Percentiles rank a stretch among this genome's conserved stretches.
phyloP scores from a whole-genome alignment of 768 basidiomycete species.

The Psilocybe cyanescens region DNA sequence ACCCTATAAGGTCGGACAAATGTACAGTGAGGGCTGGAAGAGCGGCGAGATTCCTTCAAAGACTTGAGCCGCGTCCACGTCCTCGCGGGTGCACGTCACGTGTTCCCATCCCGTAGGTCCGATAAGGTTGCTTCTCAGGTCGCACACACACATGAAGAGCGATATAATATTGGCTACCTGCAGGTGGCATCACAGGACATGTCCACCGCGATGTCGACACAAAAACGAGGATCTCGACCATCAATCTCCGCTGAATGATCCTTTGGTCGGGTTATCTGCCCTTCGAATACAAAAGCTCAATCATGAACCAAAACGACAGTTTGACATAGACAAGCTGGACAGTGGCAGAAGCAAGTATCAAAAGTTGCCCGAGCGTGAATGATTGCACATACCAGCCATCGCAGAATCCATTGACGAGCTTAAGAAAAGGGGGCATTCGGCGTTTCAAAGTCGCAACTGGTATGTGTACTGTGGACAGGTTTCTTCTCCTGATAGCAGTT shows the following conservation, averaged over 20 bases:
- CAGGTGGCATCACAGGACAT: slow-evolving; percentile 17
- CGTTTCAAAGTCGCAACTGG: background rate
- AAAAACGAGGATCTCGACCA: slow-evolving; percentile 14
- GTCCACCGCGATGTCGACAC: slow-evolving; percentile 11
- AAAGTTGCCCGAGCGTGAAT: background rate
- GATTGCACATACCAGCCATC: slow-evolving; percentile 2
- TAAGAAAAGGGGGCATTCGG: background rate
- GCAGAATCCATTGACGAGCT: too few relatives aligned
- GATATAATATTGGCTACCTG: slow-evolving; percentile 1
- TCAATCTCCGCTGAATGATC: slow-evolving; percentile 18
- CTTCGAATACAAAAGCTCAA: slow-evolving; percentile 6
- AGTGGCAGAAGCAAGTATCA: slow-evolving; percentile 9
- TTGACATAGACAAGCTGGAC: slow-evolving; percentile 10
- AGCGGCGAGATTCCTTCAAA: slow-evolving; percentile 12
- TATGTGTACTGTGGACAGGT: background rate
- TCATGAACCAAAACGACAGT: slow-evolving; percentile 10
- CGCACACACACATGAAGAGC: slow-evolving; percentile 12
- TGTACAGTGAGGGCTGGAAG: slow-evolving; percentile 13
- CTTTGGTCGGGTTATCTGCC: slow-evolving; percentile 1
- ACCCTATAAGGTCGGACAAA: slow-evolving; percentile 15
- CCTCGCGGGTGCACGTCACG: slow-evolving; percentile 15
- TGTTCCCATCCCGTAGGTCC: slow-evolving; percentile 4
- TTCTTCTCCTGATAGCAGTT: background rate
- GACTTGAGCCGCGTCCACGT: slow-evolving; percentile 4
- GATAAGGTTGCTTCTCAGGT: slow-evolving; percentile 17